phyloP scores from a whole-genome alignment of 192 early-diverging fungal genomes.

The Coemansia sp. region DNA sequence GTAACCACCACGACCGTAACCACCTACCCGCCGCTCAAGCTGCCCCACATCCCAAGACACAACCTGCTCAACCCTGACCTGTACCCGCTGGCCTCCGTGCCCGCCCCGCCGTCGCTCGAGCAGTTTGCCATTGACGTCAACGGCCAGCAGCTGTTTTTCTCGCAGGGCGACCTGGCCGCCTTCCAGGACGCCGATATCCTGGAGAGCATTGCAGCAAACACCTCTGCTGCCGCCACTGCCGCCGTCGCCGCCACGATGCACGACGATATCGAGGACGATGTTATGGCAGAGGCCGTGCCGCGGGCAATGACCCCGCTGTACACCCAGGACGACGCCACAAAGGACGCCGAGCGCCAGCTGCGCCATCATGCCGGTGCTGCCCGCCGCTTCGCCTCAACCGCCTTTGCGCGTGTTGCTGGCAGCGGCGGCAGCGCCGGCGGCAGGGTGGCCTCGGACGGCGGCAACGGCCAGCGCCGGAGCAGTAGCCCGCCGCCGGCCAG shows the following conservation, averaged over 20 bases:
- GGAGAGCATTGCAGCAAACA: not conserved
- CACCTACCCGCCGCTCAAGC: slow-evolving; percentile 68
- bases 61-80: slow-evolving; percentile 55
- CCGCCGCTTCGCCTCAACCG: not conserved
- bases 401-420: not conserved
- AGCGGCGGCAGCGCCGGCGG: not conserved
- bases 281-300: slow-evolving; percentile 4
- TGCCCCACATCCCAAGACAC: slow-evolving; percentile 57
- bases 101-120: slow-evolving; percentile 75
- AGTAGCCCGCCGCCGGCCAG: slow-evolving; percentile 36
- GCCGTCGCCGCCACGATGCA: too few relatives aligned
- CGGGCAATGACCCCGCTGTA: slow-evolving; percentile 49
- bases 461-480: slow-evolving; percentile 24
- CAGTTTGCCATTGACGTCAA: slow-evolving; percentile 76
- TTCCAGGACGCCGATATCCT: slow-evolving; percentile 3
- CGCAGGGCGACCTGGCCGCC: slow-evolving; percentile 47
- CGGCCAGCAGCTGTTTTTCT: slow-evolving; percentile 68
- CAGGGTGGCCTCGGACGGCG: not conserved
- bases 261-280: slow-evolving; percentile 14
- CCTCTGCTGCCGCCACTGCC: too few relatives aligned
- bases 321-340: slow-evolving; percentile 41
- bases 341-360: slow-evolving; percentile 5
- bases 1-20: slow-evolving; percentile 81
- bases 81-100: slow-evolving; percentile 70
- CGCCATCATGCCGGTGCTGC: slow-evolving; percentile 1